These are phyloP conservation scores for Cyclocybe aegerita DNA, from an alignment of 768 basidiomycete species.

Conservation along the genomic window DNA sequence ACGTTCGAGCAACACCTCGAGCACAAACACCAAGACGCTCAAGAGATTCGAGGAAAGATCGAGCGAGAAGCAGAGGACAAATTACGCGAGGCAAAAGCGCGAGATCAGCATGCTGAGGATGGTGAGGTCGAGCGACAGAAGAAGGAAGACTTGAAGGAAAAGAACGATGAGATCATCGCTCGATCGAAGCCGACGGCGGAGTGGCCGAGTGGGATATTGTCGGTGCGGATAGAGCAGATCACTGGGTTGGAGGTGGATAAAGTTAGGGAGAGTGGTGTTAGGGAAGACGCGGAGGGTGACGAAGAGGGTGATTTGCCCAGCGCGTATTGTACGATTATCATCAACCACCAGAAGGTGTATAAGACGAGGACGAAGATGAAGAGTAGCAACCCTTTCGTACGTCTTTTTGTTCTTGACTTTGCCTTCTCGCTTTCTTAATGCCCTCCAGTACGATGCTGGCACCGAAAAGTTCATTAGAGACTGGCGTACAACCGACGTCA, in stretches of 20 bases:
- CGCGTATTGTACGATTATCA: constrained; percentile 52
- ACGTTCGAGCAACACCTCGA: constrained; percentile 37
- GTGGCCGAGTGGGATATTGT: constrained; percentile 68
- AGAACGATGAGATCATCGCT: constrained; percentile 38
- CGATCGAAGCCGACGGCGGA: constrained; percentile 53
- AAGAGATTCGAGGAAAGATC: constrained; percentile 37
- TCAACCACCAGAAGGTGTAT: constrained; percentile 44
- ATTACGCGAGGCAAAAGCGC: constrained; percentile 35
- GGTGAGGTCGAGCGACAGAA: constrained; percentile 37
- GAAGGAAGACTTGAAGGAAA: constrained; percentile 34
- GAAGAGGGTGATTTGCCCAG: constrained; percentile 62
- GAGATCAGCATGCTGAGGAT: constrained; percentile 16
- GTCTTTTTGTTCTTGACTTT: constrained; percentile 12
- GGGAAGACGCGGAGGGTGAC: constrained; percentile 51
- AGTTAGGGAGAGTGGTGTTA: constrained; percentile 50
- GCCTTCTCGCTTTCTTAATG: not conserved
- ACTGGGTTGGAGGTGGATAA: constrained; percentile 61
- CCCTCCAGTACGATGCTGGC: constrained; percentile 52
- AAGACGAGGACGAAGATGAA: constrained; percentile 48
- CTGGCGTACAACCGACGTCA: constrained; percentile 57
- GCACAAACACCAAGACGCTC: constrained; percentile 27
- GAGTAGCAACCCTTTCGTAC: constrained; percentile 42
- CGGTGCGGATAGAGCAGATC: constrained; percentile 65
- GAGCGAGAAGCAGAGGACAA: constrained; percentile 48
- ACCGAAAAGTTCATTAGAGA: constrained; percentile 71